phyloP scores from a whole-genome alignment of 306 rosid species.

The Vigna angularis region DNA sequence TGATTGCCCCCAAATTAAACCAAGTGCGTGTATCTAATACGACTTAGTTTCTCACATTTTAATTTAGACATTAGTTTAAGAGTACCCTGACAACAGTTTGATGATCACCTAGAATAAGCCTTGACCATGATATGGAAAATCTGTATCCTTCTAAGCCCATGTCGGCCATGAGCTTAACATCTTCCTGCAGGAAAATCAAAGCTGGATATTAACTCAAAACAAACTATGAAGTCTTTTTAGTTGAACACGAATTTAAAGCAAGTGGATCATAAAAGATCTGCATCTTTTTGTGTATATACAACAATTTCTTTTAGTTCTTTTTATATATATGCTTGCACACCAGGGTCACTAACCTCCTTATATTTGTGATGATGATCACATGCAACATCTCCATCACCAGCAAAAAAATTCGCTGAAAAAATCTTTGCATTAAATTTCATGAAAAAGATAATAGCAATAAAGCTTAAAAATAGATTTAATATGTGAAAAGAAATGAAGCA shows the following conservation, averaged over 20 bases:
- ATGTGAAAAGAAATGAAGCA: no score
- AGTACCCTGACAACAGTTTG: background rate
- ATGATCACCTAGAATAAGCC: slow-evolving; percentile 44
- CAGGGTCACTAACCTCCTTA: slow-evolving; percentile 45
- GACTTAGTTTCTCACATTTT: background rate
- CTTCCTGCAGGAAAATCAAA: slow-evolving; percentile 45
- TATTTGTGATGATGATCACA: slow-evolving; percentile 51
- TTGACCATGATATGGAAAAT: slow-evolving; percentile 57
- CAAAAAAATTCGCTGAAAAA: slow-evolving; percentile 8
- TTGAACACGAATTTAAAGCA: background rate
- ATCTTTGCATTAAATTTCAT: background rate
- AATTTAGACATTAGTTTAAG: slow-evolving; percentile 13
- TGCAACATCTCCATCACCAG: slow-evolving; percentile 37
- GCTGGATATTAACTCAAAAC: background rate
- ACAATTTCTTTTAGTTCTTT: no score
- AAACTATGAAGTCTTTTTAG: background rate
- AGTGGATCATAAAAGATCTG: background rate
- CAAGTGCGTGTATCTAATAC: background rate
- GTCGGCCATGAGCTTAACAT: slow-evolving; percentile 48
- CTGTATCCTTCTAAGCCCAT: slow-evolving; percentile 48
- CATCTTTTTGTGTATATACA: no score
- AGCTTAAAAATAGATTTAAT: no score
- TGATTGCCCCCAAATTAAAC: background rate
- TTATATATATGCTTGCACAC: no score
- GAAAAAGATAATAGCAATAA: no score